Evolutionary conservation across 768 basidiomycete species (phyloP).

Genomic region (Cystofilobasidium bisporidii): DNA sequence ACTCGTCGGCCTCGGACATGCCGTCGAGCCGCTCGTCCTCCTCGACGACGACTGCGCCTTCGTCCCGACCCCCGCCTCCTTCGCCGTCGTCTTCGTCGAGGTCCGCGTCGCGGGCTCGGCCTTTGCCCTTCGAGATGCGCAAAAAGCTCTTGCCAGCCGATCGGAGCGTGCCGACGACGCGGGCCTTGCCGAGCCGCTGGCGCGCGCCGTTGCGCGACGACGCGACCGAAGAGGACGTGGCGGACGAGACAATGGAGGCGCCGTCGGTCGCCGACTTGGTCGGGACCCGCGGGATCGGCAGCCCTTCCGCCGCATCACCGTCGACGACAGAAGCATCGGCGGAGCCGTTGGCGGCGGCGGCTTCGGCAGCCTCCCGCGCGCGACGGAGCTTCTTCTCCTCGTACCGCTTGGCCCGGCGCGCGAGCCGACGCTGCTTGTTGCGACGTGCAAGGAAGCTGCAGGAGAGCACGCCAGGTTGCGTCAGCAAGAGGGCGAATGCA

Average conservation of each 20-base stretch:
- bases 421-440: background rate
- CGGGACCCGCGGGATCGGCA: background rate
- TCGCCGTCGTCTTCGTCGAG: too few relatives aligned
- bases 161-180: slow-evolving; percentile 1
- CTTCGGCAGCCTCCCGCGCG: background rate
- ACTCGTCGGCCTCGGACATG: too few relatives aligned
- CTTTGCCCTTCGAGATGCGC: slow-evolving; percentile 1
- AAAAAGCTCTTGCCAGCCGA: background rate
- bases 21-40: too few relatives aligned
- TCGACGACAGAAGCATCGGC: too few relatives aligned
- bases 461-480: background rate
- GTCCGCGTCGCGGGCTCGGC: background rate
- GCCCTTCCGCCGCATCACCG: too few relatives aligned
- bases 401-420: background rate
- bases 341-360: background rate
- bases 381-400: slow-evolving; percentile 8
- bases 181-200: background rate
- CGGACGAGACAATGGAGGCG: background rate
- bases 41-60: too few relatives aligned
- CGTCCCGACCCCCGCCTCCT: too few relatives aligned
- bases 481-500: too few relatives aligned
- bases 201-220: background rate
- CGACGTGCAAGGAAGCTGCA: background rate
- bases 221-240: background rate
- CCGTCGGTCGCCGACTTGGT: background rate